Evolutionary conservation across 202 grass and related monocot genomes (phyloP).

Genomic region (Sporobolus alterniflorus): DNA sequence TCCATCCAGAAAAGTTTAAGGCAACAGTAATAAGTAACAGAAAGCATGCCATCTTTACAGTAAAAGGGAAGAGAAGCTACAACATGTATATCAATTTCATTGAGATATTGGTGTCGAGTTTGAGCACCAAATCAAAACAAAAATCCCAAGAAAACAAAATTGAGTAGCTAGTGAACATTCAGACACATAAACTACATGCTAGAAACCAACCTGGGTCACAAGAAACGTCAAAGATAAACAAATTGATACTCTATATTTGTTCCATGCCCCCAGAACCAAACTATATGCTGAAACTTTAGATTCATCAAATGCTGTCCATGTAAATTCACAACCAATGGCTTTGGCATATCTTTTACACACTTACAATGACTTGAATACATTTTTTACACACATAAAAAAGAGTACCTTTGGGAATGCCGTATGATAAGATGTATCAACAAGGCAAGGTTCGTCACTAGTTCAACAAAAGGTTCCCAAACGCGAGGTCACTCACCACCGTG

Average conservation of each 20-base stretch:
- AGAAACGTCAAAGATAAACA: neutral
- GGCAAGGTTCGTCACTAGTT: neutral
- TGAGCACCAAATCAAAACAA: neutral
- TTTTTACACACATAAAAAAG: neutral
- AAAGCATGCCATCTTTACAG: neutral
- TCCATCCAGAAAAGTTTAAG: neutral
- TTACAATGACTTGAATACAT: neutral
- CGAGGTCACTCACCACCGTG: constrained; percentile 67
- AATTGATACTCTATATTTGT: neutral
- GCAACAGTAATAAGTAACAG: neutral
- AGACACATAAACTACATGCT: neutral
- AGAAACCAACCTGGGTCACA: neutral
- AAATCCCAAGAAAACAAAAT: neutral
- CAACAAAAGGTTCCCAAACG: neutral
- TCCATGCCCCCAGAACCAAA: neutral
- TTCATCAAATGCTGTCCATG: neutral
- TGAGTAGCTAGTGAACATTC: neutral
- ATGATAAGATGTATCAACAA: neutral
- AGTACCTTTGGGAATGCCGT: neutral
- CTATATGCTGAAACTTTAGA: neutral
- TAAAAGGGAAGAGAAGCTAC: neutral
- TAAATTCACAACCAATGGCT: neutral
- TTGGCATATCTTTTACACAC: neutral
- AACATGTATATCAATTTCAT: neutral
- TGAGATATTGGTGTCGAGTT: neutral